Evolutionary conservation across 2,329 filamentous ascomycete species (phyloP).

Genomic region (Trichophaea hybrida): DNA sequence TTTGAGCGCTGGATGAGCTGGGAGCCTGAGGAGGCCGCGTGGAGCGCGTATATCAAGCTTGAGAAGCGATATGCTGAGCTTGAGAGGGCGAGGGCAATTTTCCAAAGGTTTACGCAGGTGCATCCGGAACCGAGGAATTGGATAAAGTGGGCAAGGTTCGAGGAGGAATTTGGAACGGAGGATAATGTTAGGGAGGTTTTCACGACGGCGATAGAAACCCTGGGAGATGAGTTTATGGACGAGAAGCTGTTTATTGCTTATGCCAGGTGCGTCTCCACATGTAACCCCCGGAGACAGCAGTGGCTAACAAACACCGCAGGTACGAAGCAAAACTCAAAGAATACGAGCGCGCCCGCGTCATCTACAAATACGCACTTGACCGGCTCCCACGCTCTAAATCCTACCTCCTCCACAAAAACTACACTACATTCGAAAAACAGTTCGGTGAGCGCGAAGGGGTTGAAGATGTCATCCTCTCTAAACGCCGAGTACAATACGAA

Average conservation of each 20-base stretch:
- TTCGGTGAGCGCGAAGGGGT: conserved; percentile 87
- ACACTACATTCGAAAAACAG: conserved; percentile 96
- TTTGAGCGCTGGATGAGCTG: conserved; percentile 98
- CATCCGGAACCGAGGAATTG: conserved; percentile 92
- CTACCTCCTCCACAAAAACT: conserved; percentile 72
- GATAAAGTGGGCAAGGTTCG: conserved; percentile 97
- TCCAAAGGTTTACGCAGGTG: conserved; percentile 75
- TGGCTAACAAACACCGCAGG: conserved; percentile 31
- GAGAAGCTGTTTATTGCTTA: conserved; percentile 93
- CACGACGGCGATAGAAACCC: conserved; percentile 68
- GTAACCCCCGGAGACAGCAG: background rate
- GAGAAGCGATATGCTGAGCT: conserved; percentile 92
- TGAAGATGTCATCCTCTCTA: conserved; percentile 89
- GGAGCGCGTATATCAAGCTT: conserved; percentile 90
- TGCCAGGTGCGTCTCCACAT: conserved; percentile 35
- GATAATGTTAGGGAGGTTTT: conserved; percentile 88
- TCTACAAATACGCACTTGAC: conserved; percentile 93
- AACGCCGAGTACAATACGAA: conserved; percentile 84
- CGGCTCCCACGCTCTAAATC: conserved; percentile 79
- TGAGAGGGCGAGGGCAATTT: conserved; percentile 78
- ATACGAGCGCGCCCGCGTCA: conserved; percentile 80
- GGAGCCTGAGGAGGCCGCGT: conserved; percentile 92
- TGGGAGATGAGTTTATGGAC: conserved; percentile 91
- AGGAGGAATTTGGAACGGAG: conserved; percentile 86
- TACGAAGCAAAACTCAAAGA: conserved; percentile 93